phyloP scores from a whole-genome alignment of 164 flowering plant genomes.

The Aristolochia californica region DNA sequence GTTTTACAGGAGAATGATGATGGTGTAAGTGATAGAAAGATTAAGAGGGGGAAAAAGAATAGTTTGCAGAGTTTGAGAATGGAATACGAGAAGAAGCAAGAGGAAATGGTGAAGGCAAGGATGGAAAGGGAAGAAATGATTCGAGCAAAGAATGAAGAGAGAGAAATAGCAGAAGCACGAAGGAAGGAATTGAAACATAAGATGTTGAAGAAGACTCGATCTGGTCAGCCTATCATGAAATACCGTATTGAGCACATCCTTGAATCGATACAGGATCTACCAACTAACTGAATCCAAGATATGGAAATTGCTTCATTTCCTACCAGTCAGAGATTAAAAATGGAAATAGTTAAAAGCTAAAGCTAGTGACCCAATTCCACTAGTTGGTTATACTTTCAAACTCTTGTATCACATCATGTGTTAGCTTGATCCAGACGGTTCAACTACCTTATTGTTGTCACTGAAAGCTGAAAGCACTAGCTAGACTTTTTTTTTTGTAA shows the following conservation, averaged over 20 bases:
- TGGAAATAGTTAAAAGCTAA: too few species aligned
- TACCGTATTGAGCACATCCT: slow-evolving; percentile 75
- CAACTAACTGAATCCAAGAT: slow-evolving; percentile 5
- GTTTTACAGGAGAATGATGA: slow-evolving; percentile 24
- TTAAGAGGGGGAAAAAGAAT: slow-evolving; percentile 21
- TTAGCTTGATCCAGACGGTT: too few species aligned
- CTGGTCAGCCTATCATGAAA: slow-evolving; percentile 92
- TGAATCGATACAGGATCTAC: slow-evolving; percentile 41
- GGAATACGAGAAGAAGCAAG: slow-evolving; percentile 51
- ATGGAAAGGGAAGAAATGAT: slow-evolving; percentile 52
- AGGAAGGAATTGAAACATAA: slow-evolving; percentile 48
- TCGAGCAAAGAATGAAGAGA: slow-evolving; percentile 55
- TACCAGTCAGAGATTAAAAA: too few species aligned
- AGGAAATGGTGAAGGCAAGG: slow-evolving; percentile 58
- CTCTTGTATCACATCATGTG: too few species aligned
- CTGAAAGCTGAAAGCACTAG: too few species aligned
- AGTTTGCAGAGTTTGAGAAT: slow-evolving; percentile 29
- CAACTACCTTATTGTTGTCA: too few species aligned
- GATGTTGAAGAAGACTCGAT: slow-evolving; percentile 66
- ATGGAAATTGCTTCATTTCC: too few species aligned
- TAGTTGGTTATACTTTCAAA: too few species aligned
- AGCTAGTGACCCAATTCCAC: too few species aligned
- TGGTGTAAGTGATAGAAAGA: slow-evolving; percentile 11
- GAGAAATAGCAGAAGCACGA: slow-evolving; percentile 35
- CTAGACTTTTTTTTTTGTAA: too few species aligned